Evolutionary conservation across 129 eudicot genomes (phyloP), one percentile per base, ranked within the genome.

Genomic region (Helianthus annuus): DNA sequence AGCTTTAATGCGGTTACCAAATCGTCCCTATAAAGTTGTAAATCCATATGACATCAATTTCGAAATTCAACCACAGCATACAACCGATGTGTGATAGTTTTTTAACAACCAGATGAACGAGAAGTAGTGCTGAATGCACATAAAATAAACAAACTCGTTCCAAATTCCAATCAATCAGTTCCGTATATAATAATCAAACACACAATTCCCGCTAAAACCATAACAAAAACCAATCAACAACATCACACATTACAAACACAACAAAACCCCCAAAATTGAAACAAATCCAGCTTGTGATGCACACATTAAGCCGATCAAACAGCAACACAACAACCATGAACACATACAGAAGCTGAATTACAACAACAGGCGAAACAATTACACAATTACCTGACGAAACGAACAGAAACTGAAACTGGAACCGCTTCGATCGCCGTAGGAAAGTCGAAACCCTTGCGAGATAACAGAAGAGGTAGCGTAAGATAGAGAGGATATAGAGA

Each of bases 301-400:
- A 49, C 73, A 48, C 59, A 58, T 40, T 29, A 40, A 68, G 14
- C 24, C 24, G 63, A 61, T 68, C 63, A 54, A 17, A 34, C 13
- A 40, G 32, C 52, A 32, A 46, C 57, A 62, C 13, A 69, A 58
- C 36, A 7, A 4, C 14, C 14, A 65, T 0, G 38, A 44, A 66
- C 64, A 68, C 13, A 75, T n/a, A 10, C 32, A 53, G 4, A 68
- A 51, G 53, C 19, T 39, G 42, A 52, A 39, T 48, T 27, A 17
- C 49, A 49, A 57, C 6, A 66, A 34, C 29, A 59, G 0, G 11
- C 2, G 4, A 46, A 12, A 12, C 13, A 65, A 48, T 72, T 58
- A 79, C 79, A 12, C 13, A 65, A 48, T 72, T 58, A 79, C 79
- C 83, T 63, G 22, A 60, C 39, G 48, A 49, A 54, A 49, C 17